These are phyloP conservation scores for Chaetomium tenue DNA, from an alignment of 495 filamentous ascomycete genomes.

Conservation along the genomic window DNA sequence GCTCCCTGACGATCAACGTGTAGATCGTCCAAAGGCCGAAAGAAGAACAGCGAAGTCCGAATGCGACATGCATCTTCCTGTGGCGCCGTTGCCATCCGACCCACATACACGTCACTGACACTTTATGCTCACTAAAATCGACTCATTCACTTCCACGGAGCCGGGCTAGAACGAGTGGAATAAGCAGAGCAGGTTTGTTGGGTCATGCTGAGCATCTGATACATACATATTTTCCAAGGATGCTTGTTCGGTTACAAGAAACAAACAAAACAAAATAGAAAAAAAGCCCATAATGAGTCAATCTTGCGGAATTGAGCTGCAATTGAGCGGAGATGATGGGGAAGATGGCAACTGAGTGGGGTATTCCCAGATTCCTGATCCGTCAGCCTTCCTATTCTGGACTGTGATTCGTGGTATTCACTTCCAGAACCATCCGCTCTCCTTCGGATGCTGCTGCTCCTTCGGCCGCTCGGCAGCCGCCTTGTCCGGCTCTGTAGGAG, in stretches of 20 bases:
- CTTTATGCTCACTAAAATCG: slow-evolving; percentile 1
- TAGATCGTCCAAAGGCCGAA: background rate
- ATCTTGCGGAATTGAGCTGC: background rate
- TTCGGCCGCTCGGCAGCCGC: background rate
- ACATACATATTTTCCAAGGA: background rate
- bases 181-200: background rate
- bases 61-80: background rate
- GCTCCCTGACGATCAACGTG: background rate
- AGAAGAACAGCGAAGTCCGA: background rate
- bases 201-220: slow-evolving; percentile 1
- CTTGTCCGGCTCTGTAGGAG: background rate
- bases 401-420: slow-evolving; percentile 11
- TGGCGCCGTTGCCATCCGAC: background rate
- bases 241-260: background rate
- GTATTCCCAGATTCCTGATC: background rate
- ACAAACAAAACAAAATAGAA: background rate
- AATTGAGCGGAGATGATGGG: slow-evolving; percentile 4
- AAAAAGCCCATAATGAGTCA: background rate
- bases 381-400: background rate
- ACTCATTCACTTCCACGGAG: background rate
- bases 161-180: background rate
- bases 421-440: slow-evolving; percentile 29
- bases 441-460: background rate
- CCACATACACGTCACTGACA: background rate
- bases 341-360: background rate